phyloP scores from a whole-genome alignment of 2,329 filamentous ascomycete species.

The Epichloe hybrida region DNA sequence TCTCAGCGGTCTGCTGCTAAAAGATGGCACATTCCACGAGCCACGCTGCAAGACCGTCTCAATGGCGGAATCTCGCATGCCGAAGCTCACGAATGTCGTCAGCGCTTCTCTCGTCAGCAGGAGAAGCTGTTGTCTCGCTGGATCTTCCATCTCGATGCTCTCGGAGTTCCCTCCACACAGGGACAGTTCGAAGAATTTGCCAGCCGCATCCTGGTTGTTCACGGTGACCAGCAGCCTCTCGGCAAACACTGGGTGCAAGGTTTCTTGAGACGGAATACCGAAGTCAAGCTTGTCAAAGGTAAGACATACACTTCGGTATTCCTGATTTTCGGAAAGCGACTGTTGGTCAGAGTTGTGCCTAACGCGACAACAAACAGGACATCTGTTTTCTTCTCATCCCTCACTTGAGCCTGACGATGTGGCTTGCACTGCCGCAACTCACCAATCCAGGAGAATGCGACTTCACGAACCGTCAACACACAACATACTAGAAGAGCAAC shows the following conservation, averaged over 20 bases:
- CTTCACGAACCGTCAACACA: conserved; percentile 5
- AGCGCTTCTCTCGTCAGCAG: conserved; percentile 7
- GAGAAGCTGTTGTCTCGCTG: conserved; percentile 7
- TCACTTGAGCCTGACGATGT: conserved; percentile 3
- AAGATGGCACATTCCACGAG: conserved; percentile 7
- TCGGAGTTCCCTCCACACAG: conserved; percentile 6
- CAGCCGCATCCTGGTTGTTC: conserved; percentile 6
- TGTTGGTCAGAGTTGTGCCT: neutral
- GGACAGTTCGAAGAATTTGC: conserved; percentile 7
- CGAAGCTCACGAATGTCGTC: conserved; percentile 7
- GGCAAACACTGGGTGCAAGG: conserved; percentile 8
- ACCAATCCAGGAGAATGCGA: conserved; percentile 5
- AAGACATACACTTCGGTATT: neutral
- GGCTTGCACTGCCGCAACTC: conserved; percentile 1
- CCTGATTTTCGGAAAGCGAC: neutral
- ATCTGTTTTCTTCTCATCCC: conserved; percentile 5
- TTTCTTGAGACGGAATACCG: conserved; percentile 6
- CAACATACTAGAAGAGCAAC: conserved; percentile 1
- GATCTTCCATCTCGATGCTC: conserved; percentile 6
- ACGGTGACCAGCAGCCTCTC: conserved; percentile 6
- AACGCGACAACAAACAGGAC: conserved; percentile 1
- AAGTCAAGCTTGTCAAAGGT: conserved; percentile 8
- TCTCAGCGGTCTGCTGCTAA: conserved; percentile 8
- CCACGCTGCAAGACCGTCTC: conserved; percentile 7
- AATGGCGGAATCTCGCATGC: conserved; percentile 8